Base-by-base conservation (phyloP, 768 basidiomycete species). In the Rhizopogon vinicolor region DNA sequence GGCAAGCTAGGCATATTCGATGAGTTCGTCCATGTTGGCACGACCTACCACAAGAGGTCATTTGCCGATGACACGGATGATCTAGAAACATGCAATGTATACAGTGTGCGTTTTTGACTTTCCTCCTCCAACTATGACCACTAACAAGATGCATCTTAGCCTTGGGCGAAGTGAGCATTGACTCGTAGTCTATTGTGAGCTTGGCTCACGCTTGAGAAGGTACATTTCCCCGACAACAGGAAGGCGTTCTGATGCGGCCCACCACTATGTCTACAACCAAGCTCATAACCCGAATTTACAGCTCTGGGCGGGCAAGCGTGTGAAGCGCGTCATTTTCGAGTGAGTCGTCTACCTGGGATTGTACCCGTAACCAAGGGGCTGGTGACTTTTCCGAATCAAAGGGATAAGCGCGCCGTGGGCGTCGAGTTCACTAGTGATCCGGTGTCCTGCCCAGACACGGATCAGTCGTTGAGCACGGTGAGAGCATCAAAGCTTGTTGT, bases 211-310 rank as follows among this genome's bases (percentile, higher is more conserved):
- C 37, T 14, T 31, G 51, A 51, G 1, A 22, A 89, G 86, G 61
- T 88, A 81, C 62, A 72, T 87, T 16, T 72, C 81, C 55, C 65
- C 61, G 2, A 64, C 67, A 16, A 81, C 76, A 1, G 70, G 70
- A 37, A 62, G 44, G 19, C 71, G 70, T 4, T 69, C 51, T 1
- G 70, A 71, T 44, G 48, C 65, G 13, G 65, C 67, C n/a, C 77
- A 76, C n/a, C 33, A 65, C 44, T 72, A 71, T 54, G 46, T 78
- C 2, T 78, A 76, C 46, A 68, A 70, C 13, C 63, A 68, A 6
- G 53, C 66, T 5, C 62, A 62, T 25, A 65, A 63, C 13, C 29
- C 43, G 0, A 75, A 74, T 55, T 41, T 78, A 1, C 60, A 63
- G 13, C 54, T 75, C 22, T 14, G 63, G 0, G 69, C 67, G 1